Evolutionary conservation across 768 basidiomycete species (phyloP), one percentile per base, ranked within the genome.

Genomic region (Calocybe indica): DNA sequence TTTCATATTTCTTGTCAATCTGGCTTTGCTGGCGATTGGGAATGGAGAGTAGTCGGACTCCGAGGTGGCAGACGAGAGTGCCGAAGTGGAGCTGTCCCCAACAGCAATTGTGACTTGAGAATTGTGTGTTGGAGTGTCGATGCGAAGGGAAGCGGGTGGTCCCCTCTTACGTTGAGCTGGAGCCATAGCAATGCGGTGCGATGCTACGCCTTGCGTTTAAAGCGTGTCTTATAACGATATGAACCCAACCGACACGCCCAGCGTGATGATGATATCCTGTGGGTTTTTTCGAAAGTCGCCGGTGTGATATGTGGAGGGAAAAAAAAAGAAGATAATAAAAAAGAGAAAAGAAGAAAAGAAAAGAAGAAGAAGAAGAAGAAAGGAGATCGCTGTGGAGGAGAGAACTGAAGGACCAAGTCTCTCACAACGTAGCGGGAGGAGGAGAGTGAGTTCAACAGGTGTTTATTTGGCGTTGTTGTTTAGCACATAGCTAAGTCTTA

Each of bases 1-100:
- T 73, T 88, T 90, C 77, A 84, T 80, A 62, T 88, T 89, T 63
- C 82, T 74, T 51, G 70, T 61, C 29, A 75, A 66, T 45, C 70
- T 68, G 46, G 72, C 68, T 60, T 66, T 73, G 47, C 68, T 61
- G 49, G 66, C 58, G 45, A 59, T 65, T 41, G 63, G 62, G 63
- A 73, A 66, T 62, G 76, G 70, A 55, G 66, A 53, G 52, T 64
- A 69, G 58, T 79, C 76, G 38, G 73, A 71, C 54, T 83, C 79
- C 50, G 75, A 75, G 45, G 71, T 51, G 10, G 78, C 68, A 51
- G 78, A 74, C 53, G 76, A 78, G 49, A 75, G 66, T 36, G 76
- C 67, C 47, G 79, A 76, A 46, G 75, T 62, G 49, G 75, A 71
- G 50, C 64, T 64, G 56, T 76, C 75, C 56, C 67, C 68, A 48